These are phyloP conservation scores for Trichocladium antarcticum DNA, from an alignment of 495 filamentous ascomycete genomes.

Conservation along the genomic window DNA sequence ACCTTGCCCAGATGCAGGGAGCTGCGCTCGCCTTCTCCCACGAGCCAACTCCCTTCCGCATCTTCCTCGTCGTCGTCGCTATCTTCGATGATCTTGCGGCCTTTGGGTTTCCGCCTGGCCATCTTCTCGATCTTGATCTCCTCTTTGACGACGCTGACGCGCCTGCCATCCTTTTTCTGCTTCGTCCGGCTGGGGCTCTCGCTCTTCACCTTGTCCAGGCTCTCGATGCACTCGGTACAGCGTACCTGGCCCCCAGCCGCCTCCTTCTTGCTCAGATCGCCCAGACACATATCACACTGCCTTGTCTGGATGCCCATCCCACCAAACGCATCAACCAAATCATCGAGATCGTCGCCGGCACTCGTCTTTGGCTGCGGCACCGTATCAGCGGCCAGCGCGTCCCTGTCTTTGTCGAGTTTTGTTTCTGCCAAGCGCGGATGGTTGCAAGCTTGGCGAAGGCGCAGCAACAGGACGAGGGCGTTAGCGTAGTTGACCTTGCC, in stretches of 20 bases:
- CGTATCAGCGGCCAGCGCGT: conserved; percentile 59
- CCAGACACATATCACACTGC: conserved; percentile 82
- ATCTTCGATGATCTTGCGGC: conserved; percentile 42
- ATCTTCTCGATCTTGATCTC: conserved; percentile 33
- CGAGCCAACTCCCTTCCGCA: conserved; percentile 56
- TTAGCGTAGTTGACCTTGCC: conserved; percentile 41
- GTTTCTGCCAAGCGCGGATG: conserved; percentile 78
- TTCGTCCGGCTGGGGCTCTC: conserved; percentile 29
- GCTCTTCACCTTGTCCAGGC: conserved; percentile 27
- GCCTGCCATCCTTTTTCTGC: conserved; percentile 37
- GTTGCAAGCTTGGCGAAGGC: conserved; percentile 87
- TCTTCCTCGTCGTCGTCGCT: conserved; percentile 61
- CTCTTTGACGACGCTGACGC: conserved; percentile 35
- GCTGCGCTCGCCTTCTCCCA: conserved; percentile 49
- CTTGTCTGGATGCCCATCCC: conserved; percentile 68
- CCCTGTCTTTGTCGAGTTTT: conserved; percentile 76
- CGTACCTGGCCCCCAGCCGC: conserved; percentile 44
- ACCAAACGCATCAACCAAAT: conserved; percentile 73
- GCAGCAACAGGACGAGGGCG: conserved; percentile 77
- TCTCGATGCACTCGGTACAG: conserved; percentile 21
- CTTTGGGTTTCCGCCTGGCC: conserved; percentile 36
- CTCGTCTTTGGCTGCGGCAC: conserved; percentile 38
- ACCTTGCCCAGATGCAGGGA: conserved; percentile 56
- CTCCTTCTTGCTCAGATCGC: conserved; percentile 51
- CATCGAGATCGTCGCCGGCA: conserved; percentile 56